Base-by-base conservation (phyloP, 2,329 filamentous ascomycete genomes). In the Pseudogymnoascus sp. region DNA sequence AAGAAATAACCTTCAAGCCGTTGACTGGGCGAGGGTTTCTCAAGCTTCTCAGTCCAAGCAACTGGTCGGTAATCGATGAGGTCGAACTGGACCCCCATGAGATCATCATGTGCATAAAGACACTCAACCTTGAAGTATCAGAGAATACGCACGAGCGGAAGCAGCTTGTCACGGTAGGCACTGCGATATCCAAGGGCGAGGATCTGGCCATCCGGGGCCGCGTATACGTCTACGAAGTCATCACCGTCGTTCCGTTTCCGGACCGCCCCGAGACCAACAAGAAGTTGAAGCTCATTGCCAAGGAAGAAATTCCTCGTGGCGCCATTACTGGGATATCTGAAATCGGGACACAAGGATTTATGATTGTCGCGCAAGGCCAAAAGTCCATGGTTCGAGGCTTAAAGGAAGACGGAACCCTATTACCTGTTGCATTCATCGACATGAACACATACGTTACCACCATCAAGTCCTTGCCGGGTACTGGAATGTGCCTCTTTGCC, bases 311-410 rank as follows among this genome's bases (percentile, higher is more conserved):
- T 27, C 83, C 85, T n/a, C 90, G 94, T 59, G 94, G 94, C 8
- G 91, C 91, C 3, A 91, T 99, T 25, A 96, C 93, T 12, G 89
- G 91, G 0, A 75, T 99, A 9, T 91, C 89, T 0, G 88, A 90
- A 66, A 88, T 96, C 61, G 93, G 90, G 42, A 91, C 87, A 0
- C 92, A 94, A 74, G 94, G 90, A 1, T 91, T 93, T 67, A 86
- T 95, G 81, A 87, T 94, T 65, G 90, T 90, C 41, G 92, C 92
- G 0, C 94, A 99, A 72, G 94, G 94, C 0, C 92, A 97, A 71
- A 99, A 99, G 75, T 93, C 92, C 73, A 95, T 99, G 89, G 92
- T 99, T 1, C 84, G 94, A 63, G 94, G 94, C 41, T 81, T 99
- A 2, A 97, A 97, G 73, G 94, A 99, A 74, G 94, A 99, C 72